Conservation (phyloP, 331 rosid genomes). For the Erythrophleum ivorense region DNA sequence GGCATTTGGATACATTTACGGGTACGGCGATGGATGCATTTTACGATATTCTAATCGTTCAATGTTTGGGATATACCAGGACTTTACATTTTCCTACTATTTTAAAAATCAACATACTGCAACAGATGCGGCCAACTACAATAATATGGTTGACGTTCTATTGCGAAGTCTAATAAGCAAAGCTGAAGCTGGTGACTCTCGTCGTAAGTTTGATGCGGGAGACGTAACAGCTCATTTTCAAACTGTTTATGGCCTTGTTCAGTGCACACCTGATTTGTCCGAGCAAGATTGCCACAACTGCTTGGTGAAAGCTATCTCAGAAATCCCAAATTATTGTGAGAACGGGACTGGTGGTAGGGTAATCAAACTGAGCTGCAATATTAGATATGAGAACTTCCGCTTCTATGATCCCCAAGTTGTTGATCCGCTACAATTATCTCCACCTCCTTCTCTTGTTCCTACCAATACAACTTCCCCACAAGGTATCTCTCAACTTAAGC, state of each 20-base stretch:
- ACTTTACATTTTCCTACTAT: not conserved
- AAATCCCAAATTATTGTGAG: not conserved
- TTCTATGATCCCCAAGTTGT: not conserved
- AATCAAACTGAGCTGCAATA: conserved; percentile 35
- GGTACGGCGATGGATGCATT: no score
- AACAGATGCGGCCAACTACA: not conserved
- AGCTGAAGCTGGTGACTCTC: conserved; percentile 34
- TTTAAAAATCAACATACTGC: not conserved
- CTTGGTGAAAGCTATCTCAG: not conserved
- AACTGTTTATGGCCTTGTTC: conserved; percentile 33
- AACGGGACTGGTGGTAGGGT: conserved; percentile 33
- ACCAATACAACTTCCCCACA: not conserved
- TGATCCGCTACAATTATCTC: not conserved
- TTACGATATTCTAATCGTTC: not conserved
- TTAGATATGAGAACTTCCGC: conserved; percentile 22
- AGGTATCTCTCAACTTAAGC: not conserved
- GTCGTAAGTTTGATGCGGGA: conserved; percentile 28
- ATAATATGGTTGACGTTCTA: conserved; percentile 11
- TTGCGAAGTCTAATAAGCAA: not conserved
- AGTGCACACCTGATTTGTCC: conserved; percentile 55
- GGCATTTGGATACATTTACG: not conserved
- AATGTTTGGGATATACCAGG: not conserved
- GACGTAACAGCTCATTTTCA: not conserved
- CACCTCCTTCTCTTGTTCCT: not conserved
- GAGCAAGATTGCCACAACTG: conserved; percentile 30